phyloP scores from a whole-genome alignment of 306 rosid species.

The Ormosia emarginata region DNA sequence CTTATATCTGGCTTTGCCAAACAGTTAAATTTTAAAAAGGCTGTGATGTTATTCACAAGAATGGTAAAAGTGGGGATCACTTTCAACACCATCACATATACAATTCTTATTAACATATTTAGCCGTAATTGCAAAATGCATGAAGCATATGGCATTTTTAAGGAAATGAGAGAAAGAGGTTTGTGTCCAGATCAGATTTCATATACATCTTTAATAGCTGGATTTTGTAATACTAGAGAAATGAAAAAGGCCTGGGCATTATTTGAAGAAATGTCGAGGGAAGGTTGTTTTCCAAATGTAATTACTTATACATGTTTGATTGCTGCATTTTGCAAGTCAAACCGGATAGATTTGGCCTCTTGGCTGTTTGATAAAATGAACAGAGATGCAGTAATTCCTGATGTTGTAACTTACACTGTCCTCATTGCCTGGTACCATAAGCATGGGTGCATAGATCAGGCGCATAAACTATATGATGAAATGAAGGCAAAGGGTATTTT shows the following conservation, averaged over 20 bases:
- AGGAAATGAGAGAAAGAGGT: slow-evolving; percentile 40
- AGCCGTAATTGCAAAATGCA: slow-evolving; percentile 27
- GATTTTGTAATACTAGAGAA: slow-evolving; percentile 41
- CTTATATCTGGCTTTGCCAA: slow-evolving; percentile 59
- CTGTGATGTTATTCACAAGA: slow-evolving; percentile 41
- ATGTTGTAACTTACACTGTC: slow-evolving; percentile 53
- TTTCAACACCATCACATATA: slow-evolving; percentile 39
- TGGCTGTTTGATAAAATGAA: slow-evolving; percentile 48
- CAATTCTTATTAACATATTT: slow-evolving; percentile 46
- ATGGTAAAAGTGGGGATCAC: slow-evolving; percentile 45
- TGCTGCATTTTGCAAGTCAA: slow-evolving; percentile 51
- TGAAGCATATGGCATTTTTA: slow-evolving; percentile 35
- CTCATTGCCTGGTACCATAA: slow-evolving; percentile 40
- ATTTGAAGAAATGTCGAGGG: slow-evolving; percentile 44
- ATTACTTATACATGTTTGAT: slow-evolving; percentile 58
- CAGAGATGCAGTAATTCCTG: slow-evolving; percentile 33
- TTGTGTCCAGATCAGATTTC: slow-evolving; percentile 45
- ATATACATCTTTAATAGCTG: slow-evolving; percentile 55
- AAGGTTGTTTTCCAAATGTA: slow-evolving; percentile 43
- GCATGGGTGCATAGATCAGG: slow-evolving; percentile 31
- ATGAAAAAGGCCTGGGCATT: slow-evolving; percentile 43
- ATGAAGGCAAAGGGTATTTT: slow-evolving; percentile 43
- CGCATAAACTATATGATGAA: slow-evolving; percentile 30
- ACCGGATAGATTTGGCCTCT: slow-evolving; percentile 43
- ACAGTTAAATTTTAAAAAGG: slow-evolving; percentile 33